Evolutionary conservation across 106 monocot genomes (phyloP).

Genomic region (Allium cepa): DNA sequence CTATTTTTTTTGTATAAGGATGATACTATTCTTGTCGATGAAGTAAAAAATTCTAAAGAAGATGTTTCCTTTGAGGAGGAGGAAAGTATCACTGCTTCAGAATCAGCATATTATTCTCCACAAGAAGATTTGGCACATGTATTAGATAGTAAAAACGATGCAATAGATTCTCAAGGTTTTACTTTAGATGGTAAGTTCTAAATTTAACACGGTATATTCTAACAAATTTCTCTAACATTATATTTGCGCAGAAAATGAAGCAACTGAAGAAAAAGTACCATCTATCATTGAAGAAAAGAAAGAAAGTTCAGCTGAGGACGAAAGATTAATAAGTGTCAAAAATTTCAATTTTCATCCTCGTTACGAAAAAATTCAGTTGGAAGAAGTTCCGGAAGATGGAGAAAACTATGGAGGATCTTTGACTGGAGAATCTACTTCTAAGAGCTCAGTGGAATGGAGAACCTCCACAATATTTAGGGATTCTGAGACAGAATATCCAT

Average conservation of each 20-base stretch:
- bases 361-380: constrained; percentile 5
- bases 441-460: constrained; percentile 85
- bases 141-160: background rate
- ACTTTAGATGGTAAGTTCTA: background rate
- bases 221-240: background rate
- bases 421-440: constrained; percentile 72
- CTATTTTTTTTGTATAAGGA: constrained; percentile 28
- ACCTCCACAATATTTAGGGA: constrained; percentile 61
- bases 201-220: constrained; percentile 5
- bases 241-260: constrained; percentile 1
- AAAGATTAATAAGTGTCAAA: constrained; percentile 8
- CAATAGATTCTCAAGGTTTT: constrained; percentile 1
- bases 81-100: constrained; percentile 16
- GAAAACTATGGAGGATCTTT: constrained; percentile 28
- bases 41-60: constrained; percentile 33
- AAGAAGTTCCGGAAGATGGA: constrained; percentile 17
- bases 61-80: constrained; percentile 21
- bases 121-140: constrained; percentile 17
- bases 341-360: background rate
- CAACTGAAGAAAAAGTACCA: background rate
- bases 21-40: constrained; percentile 22
- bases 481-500: constrained; percentile 75
- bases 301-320: constrained; percentile 16
- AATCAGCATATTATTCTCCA: constrained; percentile 31
- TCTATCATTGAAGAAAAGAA: constrained; percentile 1